These are phyloP conservation scores for Boletellus dicymbophilus DNA, from an alignment of 1,284 basidiomycete species.

Conservation along the genomic window DNA sequence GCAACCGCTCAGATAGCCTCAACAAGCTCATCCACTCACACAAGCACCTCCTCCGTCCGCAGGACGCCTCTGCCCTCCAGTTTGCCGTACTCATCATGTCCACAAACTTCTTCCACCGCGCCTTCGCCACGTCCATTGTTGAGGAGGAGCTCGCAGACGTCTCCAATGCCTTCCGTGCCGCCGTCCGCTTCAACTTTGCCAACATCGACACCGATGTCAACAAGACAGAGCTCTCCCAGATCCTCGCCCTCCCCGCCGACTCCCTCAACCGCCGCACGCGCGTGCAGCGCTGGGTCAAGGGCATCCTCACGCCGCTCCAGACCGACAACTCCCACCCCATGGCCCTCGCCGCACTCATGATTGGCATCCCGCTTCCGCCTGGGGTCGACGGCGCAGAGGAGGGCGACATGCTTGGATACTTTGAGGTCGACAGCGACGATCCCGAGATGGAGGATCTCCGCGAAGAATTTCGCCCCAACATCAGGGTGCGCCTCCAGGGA, in stretches of 20 bases:
- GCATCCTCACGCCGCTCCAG: conserved; percentile 44
- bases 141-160: conserved; percentile 54
- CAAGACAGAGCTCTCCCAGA: conserved; percentile 42
- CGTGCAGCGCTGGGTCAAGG: conserved; percentile 54
- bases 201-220: conserved; percentile 44
- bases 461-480: conserved; percentile 57
- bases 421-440: conserved; percentile 55
- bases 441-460: conserved; percentile 57
- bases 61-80: conserved; percentile 49
- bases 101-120: conserved; percentile 28
- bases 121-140: conserved; percentile 42
- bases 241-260: conserved; percentile 43
- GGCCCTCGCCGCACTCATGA: conserved; percentile 68
- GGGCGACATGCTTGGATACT: conserved; percentile 47
- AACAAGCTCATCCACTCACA: conserved; percentile 44
- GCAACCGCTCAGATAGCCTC: conserved; percentile 38
- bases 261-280: conserved; percentile 43
- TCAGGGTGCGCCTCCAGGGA: conserved; percentile 55
- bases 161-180: conserved; percentile 40
- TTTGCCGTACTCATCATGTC: conserved; percentile 43
- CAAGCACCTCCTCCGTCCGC: conserved; percentile 56
- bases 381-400: conserved; percentile 35
- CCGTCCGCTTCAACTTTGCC: conserved; percentile 46
- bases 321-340: conserved; percentile 46
- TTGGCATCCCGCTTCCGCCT: conserved; percentile 54